These are phyloP conservation scores for Kwoniella shivajii DNA, from an alignment of 1,284 basidiomycete genomes.

Conservation along the genomic window DNA sequence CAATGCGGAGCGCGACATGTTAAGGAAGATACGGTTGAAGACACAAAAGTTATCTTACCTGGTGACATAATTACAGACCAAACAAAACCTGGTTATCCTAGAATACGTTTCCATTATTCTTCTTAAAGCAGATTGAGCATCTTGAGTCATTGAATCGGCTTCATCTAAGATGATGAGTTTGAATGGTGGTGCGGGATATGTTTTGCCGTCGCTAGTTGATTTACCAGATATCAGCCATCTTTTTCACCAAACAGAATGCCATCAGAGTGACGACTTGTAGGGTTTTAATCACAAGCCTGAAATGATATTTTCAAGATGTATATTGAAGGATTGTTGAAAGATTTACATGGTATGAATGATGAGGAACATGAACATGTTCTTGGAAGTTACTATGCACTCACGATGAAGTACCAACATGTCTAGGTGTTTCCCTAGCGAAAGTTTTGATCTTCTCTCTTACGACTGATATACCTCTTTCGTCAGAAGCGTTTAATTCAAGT, in stretches of 20 bases:
- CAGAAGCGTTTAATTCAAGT: slow-evolving; percentile 97
- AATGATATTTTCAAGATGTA: not conserved
- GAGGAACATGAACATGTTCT: not conserved
- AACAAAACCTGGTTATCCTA: slow-evolving; percentile 93
- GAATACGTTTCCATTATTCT: slow-evolving; percentile 99
- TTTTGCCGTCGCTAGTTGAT: slow-evolving; percentile 69
- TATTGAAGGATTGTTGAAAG: not conserved
- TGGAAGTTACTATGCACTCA: slow-evolving; percentile 24
- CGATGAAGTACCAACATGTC: slow-evolving; percentile 69
- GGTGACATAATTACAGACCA: slow-evolving; percentile 99
- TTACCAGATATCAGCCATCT: too few species aligned
- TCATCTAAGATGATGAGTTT: slow-evolving; percentile 99
- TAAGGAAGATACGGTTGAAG: not conserved
- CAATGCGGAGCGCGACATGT: too few species aligned
- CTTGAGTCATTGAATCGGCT: slow-evolving; percentile 99
- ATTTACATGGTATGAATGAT: too few species aligned
- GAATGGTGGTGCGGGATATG: slow-evolving; percentile 94
- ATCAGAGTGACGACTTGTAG: too few species aligned
- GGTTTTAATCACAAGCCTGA: not conserved
- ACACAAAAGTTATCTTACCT: slow-evolving; percentile 60
- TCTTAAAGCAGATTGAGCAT: slow-evolving; percentile 91
- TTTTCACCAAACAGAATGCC: too few species aligned
- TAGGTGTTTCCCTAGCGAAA: slow-evolving; percentile 92
- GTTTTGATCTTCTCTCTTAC: slow-evolving; percentile 99
- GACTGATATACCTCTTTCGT: slow-evolving; percentile 95